Conservation (phyloP, 2,329 filamentous ascomycete species). For the Aaosphaeria arxii region DNA sequence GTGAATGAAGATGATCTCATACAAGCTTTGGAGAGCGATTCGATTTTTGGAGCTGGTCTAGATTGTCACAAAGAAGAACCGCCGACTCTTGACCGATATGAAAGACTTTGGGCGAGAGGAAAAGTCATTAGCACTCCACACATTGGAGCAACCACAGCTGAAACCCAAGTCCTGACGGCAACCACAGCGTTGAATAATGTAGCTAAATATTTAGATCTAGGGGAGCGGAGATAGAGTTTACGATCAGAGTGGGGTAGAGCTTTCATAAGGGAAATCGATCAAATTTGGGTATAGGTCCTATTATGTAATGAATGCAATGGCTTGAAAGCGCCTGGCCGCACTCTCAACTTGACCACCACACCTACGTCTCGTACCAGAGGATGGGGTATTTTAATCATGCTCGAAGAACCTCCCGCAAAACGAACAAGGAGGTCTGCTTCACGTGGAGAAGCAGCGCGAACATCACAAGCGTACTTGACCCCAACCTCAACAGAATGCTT, state of each 20-base stretch:
- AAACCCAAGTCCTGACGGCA: background rate
- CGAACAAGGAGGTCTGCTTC: background rate
- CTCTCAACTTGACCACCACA: no score
- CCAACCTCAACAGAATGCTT: background rate
- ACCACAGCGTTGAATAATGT: background rate
- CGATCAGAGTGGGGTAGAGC: no score
- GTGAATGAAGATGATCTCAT: conserved; percentile 46
- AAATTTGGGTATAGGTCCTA: no score
- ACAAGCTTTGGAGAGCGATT: conserved; percentile 36
- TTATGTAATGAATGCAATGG: no score
- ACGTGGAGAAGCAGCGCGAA: background rate
- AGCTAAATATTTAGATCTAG: background rate
- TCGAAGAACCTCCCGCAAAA: background rate
- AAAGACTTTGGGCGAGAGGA: background rate
- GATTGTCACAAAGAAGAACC: conserved; percentile 1
- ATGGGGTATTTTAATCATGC: no score
- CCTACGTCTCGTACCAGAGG: no score
- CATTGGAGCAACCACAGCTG: conserved; percentile 1
- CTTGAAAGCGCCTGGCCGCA: no score
- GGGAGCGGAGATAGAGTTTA: no score
- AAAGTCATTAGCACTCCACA: conserved; percentile 1
- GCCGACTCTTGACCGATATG: background rate
- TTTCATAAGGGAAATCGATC: no score
- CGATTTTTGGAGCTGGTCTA: conserved; percentile 39
- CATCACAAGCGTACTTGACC: background rate